phyloP scores from a whole-genome alignment of 139 green algal genomes.

The Ostreobium quekettii region DNA sequence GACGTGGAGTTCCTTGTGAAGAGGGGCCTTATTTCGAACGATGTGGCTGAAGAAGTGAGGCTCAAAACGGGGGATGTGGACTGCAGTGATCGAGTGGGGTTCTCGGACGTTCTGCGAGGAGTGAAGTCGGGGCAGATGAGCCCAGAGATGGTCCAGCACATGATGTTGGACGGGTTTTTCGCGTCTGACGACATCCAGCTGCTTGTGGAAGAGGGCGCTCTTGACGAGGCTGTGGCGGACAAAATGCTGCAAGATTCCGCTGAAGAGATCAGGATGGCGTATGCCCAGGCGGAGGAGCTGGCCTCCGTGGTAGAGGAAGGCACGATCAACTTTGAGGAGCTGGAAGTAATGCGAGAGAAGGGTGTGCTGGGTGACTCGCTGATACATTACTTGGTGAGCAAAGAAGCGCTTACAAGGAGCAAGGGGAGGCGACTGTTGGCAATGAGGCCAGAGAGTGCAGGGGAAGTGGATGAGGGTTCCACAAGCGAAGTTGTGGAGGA shows the following conservation, averaged over 20 bases:
- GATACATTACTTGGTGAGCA: conserved; percentile 14
- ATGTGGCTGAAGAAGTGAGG: background rate
- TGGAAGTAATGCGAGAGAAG: conserved; percentile 18
- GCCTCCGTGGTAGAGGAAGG: conserved; percentile 13
- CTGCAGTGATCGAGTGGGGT: background rate
- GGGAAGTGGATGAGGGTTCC: too few species aligned
- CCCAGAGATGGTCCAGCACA: background rate
- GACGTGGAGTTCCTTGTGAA: conserved; percentile 10
- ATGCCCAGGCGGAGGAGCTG: background rate
- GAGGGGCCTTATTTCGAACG: background rate
- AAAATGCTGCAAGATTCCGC: conserved; percentile 7
- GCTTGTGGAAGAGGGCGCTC: conserved; percentile 4
- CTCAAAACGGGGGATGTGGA: background rate
- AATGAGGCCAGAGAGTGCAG: too few species aligned
- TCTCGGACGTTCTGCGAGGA: background rate
- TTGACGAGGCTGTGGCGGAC: background rate
- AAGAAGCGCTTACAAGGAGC: too few species aligned
- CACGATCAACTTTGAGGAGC: conserved; percentile 5
- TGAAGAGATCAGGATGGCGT: background rate
- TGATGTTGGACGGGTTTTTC: background rate
- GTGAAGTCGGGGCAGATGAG: background rate
- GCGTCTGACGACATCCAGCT: background rate
- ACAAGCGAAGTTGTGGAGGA: too few species aligned
- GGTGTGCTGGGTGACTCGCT: conserved; percentile 4
- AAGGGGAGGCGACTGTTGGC: too few species aligned